A percentile compares a stretch with the other conserved stretches of the same genome.
Evolutionary conservation across 352 stramenopile genomes (phyloP).

Genomic region (Blastocystis sp.): DNA sequence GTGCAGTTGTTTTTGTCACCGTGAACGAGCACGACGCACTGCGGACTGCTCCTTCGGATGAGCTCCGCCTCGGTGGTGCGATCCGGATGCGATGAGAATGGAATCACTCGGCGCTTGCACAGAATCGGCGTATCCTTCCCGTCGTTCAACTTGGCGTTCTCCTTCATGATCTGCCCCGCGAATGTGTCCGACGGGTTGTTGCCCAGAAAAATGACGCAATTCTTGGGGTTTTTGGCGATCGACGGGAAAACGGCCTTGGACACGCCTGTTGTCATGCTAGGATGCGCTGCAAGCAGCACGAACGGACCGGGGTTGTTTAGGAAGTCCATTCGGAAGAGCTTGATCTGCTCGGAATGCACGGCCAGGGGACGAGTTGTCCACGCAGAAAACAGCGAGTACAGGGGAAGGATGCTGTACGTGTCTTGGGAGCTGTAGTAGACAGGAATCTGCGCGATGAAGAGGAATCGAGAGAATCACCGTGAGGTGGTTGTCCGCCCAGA

Average conservation of each 20-base stretch:
- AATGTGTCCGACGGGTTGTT: slow-evolving; percentile 38
- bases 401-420: slow-evolving; percentile 16
- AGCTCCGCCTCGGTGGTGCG: background rate
- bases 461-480: background rate
- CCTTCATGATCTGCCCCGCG: slow-evolving; percentile 37
- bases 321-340: slow-evolving; percentile 47
- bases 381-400: slow-evolving; percentile 32
- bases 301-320: background rate
- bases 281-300: slow-evolving; percentile 2
- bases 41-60: background rate
- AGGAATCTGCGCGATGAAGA: background rate
- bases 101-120: slow-evolving; percentile 10
- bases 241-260: slow-evolving; percentile 13
- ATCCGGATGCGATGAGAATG: slow-evolving; percentile 60
- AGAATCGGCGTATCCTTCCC: slow-evolving; percentile 10
- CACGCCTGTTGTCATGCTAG: slow-evolving; percentile 36
- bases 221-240: slow-evolving; percentile 15
- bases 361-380: slow-evolving; percentile 14
- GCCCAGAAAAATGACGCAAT: slow-evolving; percentile 34
- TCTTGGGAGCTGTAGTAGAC: slow-evolving; percentile 17
- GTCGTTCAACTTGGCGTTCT: background rate
- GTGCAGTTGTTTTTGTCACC: slow-evolving; percentile 32
- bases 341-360: background rate
- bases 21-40: slow-evolving; percentile 47
- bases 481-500: background rate